A percentile compares a stretch with the other conserved stretches of the same genome.
These are phyloP conservation scores for Ciborinia camelliae DNA, from an alignment of 2,329 filamentous ascomycete genomes.

Conservation along the genomic window DNA sequence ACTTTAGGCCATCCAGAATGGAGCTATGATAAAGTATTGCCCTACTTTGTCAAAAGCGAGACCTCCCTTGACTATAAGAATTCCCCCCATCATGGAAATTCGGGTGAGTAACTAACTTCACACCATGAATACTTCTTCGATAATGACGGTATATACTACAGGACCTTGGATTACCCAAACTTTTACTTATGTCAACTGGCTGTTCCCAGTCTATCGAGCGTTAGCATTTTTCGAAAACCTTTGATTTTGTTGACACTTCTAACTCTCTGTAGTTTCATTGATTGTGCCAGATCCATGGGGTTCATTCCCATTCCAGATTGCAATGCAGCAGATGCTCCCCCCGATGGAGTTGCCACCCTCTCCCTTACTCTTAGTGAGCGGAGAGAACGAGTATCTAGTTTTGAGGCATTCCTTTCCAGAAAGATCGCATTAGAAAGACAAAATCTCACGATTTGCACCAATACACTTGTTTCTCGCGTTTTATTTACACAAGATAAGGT, in stretches of 20 bases:
- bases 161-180: conserved; percentile 14
- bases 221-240: background rate
- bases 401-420: conserved; percentile 20
- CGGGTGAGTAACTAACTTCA: background rate
- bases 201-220: conserved; percentile 8
- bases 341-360: conserved; percentile 14
- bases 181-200: conserved; percentile 5
- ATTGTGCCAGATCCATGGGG: background rate
- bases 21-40: conserved; percentile 43
- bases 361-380: conserved; percentile 15
- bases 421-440: conserved; percentile 13
- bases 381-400: conserved; percentile 20
- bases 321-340: conserved; percentile 13
- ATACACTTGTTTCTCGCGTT: conserved; percentile 12
- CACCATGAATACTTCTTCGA: too few species aligned
- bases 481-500: background rate
- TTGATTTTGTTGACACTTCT: background rate
- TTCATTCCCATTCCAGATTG: background rate
- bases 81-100: background rate
- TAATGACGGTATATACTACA: background rate
- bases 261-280: background rate
- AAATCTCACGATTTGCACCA: conserved; percentile 19
- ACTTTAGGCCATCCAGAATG: conserved; percentile 46
- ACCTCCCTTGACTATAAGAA: background rate
- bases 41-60: conserved; percentile 42